Evolutionary conservation across 345 rosid species (phyloP), one percentile per base, ranked within the genome.

Genomic region (Aegle marmelos): DNA sequence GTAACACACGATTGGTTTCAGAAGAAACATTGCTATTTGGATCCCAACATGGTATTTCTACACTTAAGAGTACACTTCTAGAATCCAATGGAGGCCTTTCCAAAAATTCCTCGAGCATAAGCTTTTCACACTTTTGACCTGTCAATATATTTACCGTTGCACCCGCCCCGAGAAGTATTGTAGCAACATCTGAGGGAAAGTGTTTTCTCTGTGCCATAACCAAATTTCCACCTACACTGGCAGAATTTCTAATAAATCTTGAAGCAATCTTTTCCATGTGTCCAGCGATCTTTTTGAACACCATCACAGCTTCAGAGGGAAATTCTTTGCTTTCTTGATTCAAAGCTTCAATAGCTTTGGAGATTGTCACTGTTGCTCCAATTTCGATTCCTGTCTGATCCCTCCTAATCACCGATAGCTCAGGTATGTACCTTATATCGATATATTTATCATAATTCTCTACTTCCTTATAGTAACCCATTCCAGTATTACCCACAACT

Each of bases 141-240:
- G 67, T 84, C 71, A 83, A 31, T 84, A 90, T 36, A 62, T 72
- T 54, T 39, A 93, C 92, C 14, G 48, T 78, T 53, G 98, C 83
- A 77, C 83, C 96, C 27, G 76, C 90, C 39, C 92, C 91, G 19
- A 95, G 93, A 68, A 95, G 89, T 76, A 95, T 34, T 0, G 97
- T 93, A 31, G 92, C 84, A 70, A 95, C 88, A 82, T 95, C 99
- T 24, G 98, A 95, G 69, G 98, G 99, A 81, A 93, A 95, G 60
- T 80, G 81, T 27, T 83, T 80, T 69, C 88, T 87, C 80, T 91
- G 96, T 2, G 98, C 97, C 98, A 95, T 89, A 75, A 93, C 91
- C 81, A 95, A 27, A 79, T 93, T 93, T 30, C 98, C 99, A 22
- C 98, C 98, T 4, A 95, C 37, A 83, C 93, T 92, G 61, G 88